Conservation (phyloP, 2,329 filamentous ascomycete genomes). For the Pseudogymnoascus sp. region DNA sequence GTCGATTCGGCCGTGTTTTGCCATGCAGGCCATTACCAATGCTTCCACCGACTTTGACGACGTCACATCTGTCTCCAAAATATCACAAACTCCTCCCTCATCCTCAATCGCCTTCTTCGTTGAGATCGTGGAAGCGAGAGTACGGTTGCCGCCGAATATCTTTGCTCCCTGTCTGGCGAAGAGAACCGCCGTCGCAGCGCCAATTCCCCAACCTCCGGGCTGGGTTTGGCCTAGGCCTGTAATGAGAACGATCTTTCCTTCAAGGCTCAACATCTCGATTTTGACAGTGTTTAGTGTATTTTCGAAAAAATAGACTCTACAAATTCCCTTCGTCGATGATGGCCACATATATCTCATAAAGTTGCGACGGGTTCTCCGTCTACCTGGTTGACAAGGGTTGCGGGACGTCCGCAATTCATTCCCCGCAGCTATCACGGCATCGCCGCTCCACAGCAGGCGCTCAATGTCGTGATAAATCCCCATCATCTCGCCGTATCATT, state of each 20-base stretch:
- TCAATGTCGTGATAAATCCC: neutral
- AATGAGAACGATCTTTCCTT: conserved; percentile 34
- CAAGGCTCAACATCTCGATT: conserved; percentile 29
- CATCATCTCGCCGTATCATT: neutral
- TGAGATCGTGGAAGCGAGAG: conserved; percentile 31
- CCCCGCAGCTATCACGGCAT: neutral
- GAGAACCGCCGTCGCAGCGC: conserved; percentile 37
- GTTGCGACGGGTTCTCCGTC: neutral
- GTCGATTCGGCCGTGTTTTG: conserved; percentile 46
- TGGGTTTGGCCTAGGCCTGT: conserved; percentile 36
- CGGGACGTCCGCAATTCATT: neutral
- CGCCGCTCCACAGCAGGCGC: neutral
- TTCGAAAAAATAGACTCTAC: neutral
- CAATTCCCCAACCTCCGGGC: conserved; percentile 40
- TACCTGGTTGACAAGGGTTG: neutral
- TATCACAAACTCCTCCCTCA: conserved; percentile 29
- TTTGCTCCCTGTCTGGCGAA: conserved; percentile 38
- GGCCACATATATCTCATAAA: neutral
- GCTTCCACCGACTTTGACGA: conserved; percentile 40
- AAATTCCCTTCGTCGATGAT: neutral
- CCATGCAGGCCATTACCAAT: conserved; percentile 42
- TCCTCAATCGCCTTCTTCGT: conserved; percentile 32
- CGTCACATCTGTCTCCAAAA: conserved; percentile 44
- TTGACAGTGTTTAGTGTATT: neutral
- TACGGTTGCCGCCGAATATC: conserved; percentile 41